Conservation (phyloP, 1,284 basidiomycete species). For the Boletus semigastroideus region DNA sequence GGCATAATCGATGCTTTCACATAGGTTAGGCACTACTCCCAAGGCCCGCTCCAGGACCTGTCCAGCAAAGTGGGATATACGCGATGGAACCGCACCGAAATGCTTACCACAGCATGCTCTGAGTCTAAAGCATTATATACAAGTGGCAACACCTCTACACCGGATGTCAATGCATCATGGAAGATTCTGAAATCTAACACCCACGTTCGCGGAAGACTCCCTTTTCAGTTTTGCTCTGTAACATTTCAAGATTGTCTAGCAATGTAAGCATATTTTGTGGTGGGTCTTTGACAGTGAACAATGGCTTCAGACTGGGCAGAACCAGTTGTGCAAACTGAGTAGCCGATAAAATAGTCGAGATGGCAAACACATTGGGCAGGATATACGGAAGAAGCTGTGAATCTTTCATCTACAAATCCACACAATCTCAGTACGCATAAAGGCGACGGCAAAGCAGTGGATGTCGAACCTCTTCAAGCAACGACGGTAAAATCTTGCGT, state of each 20-base stretch:
- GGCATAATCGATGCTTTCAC: constrained; percentile 91
- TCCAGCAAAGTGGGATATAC: constrained; percentile 1
- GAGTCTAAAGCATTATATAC: constrained; percentile 95
- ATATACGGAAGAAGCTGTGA: constrained; percentile 90
- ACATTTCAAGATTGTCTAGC: constrained; percentile 84
- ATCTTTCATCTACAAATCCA: constrained; percentile 80
- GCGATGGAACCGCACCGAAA: constrained; percentile 2
- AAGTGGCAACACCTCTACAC: constrained; percentile 85
- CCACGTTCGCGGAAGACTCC: constrained; percentile 84
- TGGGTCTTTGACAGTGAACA: constrained; percentile 92
- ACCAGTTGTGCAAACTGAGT: constrained; percentile 82
- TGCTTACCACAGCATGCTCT: constrained; percentile 75
- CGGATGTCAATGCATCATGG: constrained; percentile 1
- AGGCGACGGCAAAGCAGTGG: neutral
- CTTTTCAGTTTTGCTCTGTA: constrained; percentile 91
- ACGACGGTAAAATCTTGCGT: constrained; percentile 90
- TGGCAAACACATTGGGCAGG: constrained; percentile 96
- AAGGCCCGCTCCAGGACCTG: constrained; percentile 92
- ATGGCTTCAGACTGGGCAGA: constrained; percentile 84
- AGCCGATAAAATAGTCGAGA: constrained; percentile 76
- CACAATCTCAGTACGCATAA: constrained; percentile 11
- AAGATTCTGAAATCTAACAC: constrained; percentile 31
- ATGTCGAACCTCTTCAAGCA: constrained; percentile 82
- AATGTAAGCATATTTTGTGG: constrained; percentile 96
- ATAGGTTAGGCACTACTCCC: constrained; percentile 81